Evolutionary conservation across 306 rosid genomes (phyloP).

Genomic region (Quercus engelmannii): DNA sequence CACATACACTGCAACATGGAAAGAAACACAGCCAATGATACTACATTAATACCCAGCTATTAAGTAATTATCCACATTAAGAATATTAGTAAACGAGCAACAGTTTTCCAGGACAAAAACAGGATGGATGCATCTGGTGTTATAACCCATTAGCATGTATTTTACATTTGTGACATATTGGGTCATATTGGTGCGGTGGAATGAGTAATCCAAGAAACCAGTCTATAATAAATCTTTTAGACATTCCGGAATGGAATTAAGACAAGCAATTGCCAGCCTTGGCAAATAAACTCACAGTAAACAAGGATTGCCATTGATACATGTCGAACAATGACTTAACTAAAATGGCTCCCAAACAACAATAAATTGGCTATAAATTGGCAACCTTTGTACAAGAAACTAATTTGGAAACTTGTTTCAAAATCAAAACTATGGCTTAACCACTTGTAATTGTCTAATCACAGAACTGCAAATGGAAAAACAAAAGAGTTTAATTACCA

Average conservation of each 20-base stretch:
- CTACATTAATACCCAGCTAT: neutral
- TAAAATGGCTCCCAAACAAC: neutral
- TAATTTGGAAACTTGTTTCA: neutral
- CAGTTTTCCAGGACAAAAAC: neutral
- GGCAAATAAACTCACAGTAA: neutral
- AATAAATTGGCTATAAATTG: neutral
- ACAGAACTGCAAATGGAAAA: slow-evolving; percentile 7
- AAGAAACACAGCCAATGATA: slow-evolving; percentile 2
- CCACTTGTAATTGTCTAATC: neutral
- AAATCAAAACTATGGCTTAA: neutral
- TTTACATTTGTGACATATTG: neutral
- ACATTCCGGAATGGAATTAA: neutral
- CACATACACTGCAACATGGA: slow-evolving; percentile 84
- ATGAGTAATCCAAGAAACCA: neutral
- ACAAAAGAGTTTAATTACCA: slow-evolving; percentile 55
- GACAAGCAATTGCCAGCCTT: neutral
- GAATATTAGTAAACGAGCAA: neutral
- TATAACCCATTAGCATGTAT: neutral
- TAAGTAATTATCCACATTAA: neutral
- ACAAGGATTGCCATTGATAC: neutral
- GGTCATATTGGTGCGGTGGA: neutral
- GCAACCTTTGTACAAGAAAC: slow-evolving; percentile 1
- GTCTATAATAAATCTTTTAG: neutral
- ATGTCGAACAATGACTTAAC: too few species aligned
- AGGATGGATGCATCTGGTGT: neutral